Conservation (phyloP, 768 basidiomycete genomes). For the Hirschioporus abietinus region DNA sequence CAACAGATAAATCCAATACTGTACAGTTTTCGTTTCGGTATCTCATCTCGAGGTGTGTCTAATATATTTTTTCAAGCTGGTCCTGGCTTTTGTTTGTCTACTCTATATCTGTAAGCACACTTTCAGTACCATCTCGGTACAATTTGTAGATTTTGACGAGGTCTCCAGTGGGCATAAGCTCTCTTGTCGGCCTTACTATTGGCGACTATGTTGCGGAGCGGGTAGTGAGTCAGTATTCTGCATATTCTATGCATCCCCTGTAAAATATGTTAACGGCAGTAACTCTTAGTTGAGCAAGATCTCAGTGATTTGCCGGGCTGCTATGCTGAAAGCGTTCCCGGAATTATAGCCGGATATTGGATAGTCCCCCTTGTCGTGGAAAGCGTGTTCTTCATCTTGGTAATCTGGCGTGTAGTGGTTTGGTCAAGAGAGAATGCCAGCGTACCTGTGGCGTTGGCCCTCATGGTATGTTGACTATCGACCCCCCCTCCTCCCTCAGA, state of each 20-base stretch:
- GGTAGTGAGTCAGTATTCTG: slow-evolving; percentile 7
- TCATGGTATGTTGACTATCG: slow-evolving; percentile 8
- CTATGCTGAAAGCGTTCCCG: slow-evolving; percentile 12
- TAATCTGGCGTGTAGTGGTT: slow-evolving; percentile 6
- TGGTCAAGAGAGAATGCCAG: slow-evolving; percentile 4
- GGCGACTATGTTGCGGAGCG: slow-evolving; percentile 9
- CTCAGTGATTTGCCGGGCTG: slow-evolving; percentile 9
- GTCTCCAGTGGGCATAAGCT: slow-evolving; percentile 6
- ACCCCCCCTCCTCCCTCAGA: no score
- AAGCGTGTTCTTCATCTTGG: slow-evolving; percentile 10
- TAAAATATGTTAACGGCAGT: no score
- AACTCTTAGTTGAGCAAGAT: slow-evolving; percentile 5
- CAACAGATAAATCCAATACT: neutral
- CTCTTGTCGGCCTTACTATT: slow-evolving; percentile 9
- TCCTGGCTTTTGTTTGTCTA: slow-evolving; percentile 2
- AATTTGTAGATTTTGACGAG: neutral
- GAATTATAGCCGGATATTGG: slow-evolving; percentile 12
- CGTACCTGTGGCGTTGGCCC: slow-evolving; percentile 7
- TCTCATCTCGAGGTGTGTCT: neutral
- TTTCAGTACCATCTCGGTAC: neutral
- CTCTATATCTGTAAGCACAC: slow-evolving; percentile 2
- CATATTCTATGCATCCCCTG: neutral
- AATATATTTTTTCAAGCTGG: slow-evolving; percentile 3
- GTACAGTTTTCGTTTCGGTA: neutral
- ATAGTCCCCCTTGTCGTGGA: slow-evolving; percentile 12